Percentiles rank a stretch among this genome's conserved stretches.
Conservation (phyloP, 306 rosid genomes). For the Abrus pulchellus region DNA sequence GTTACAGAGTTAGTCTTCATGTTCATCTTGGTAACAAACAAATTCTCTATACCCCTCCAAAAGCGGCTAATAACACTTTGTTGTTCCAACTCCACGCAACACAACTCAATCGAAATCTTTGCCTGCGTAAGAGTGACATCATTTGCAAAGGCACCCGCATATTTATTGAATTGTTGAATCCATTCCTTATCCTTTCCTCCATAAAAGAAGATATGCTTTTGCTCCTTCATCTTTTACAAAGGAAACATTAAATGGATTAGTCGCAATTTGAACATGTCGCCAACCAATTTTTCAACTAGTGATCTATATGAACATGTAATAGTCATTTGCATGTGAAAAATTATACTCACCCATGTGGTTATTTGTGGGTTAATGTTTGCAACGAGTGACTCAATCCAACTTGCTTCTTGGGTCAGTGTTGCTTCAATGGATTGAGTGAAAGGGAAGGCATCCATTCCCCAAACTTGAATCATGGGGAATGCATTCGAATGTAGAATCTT, state of each 20-base stretch:
- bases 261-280: too few species aligned
- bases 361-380: conserved; percentile 15
- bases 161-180: conserved; percentile 65
- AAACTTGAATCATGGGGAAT: conserved; percentile 57
- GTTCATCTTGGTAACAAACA: conserved; percentile 52
- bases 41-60: conserved; percentile 59
- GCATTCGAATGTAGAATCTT: conserved; percentile 60
- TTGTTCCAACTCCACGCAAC: conserved; percentile 48
- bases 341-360: conserved; percentile 39
- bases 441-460: conserved; percentile 65
- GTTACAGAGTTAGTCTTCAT: conserved; percentile 35
- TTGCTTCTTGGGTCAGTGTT: not conserved
- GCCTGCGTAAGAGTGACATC: conserved; percentile 53
- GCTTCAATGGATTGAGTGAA: conserved; percentile 32
- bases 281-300: too few species aligned
- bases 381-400: conserved; percentile 40
- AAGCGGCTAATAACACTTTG: conserved; percentile 50
- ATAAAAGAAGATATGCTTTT: conserved; percentile 59
- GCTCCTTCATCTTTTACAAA: conserved; percentile 52
- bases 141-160: conserved; percentile 44
- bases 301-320: too few species aligned
- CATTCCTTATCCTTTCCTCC: conserved; percentile 69
- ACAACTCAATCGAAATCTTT: conserved; percentile 51
- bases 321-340: not conserved
- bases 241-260: not conserved